A percentile compares a stretch with the other conserved stretches of the same genome.
Evolutionary conservation across 2,329 filamentous ascomycete species (phyloP).

Genomic region (Pseudogymnoascus pannorum): DNA sequence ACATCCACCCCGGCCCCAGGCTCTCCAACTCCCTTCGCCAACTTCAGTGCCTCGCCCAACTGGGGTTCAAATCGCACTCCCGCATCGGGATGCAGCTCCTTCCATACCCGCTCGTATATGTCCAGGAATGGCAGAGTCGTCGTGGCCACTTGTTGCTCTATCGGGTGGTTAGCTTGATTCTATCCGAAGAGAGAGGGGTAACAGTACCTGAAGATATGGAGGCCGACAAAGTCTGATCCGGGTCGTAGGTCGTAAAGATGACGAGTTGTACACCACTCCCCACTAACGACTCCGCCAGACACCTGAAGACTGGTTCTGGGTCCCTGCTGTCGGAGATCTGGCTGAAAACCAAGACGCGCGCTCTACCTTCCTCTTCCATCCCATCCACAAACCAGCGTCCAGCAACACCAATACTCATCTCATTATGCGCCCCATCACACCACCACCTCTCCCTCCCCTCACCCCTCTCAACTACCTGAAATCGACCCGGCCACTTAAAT

Average conservation of each 20-base stretch:
- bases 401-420: constrained; percentile 76
- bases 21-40: constrained; percentile 27
- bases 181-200: neutral
- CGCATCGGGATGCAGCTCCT: constrained; percentile 13
- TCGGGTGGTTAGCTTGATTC: neutral
- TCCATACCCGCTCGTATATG: constrained; percentile 16
- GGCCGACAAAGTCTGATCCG: constrained; percentile 1
- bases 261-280: neutral
- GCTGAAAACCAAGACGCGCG: constrained; percentile 1
- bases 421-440: constrained; percentile 25
- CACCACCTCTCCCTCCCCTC: constrained; percentile 32
- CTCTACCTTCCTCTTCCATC: constrained; percentile 17
- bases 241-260: constrained; percentile 9
- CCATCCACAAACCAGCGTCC: constrained; percentile 68
- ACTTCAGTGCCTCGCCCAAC: constrained; percentile 45
- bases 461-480: constrained; percentile 43
- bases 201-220: neutral
- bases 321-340: neutral
- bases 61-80: constrained; percentile 37
- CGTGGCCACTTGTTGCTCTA: constrained; percentile 12
- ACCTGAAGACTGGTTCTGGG: neutral
- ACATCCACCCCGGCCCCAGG: constrained; percentile 19
- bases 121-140: constrained; percentile 9
- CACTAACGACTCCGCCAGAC: neutral
- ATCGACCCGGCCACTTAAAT: constrained; percentile 72